phyloP scores from a whole-genome alignment of 208 protist genomes.

The Naegleria gruberi region DNA sequence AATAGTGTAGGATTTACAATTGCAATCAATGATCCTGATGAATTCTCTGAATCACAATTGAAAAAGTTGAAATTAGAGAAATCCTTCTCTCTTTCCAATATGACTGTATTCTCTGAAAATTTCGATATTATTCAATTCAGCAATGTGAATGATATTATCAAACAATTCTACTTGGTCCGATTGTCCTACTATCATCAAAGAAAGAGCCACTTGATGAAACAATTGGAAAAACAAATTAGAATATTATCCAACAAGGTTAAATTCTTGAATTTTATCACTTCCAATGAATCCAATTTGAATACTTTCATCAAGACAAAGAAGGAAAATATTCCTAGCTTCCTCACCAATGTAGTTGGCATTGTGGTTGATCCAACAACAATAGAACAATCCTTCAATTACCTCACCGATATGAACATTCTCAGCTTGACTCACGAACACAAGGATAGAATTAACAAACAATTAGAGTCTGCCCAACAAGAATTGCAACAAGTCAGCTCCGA shows the following conservation, averaged over 20 bases:
- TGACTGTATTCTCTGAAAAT: constrained; percentile 1
- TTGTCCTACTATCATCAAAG: constrained; percentile 34
- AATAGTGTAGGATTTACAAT: constrained; percentile 14
- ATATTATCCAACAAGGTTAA: constrained; percentile 47
- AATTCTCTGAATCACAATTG: background rate
- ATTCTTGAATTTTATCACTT: constrained; percentile 70
- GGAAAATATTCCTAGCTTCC: constrained; percentile 50
- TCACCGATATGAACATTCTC: constrained; percentile 70
- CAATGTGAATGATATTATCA: constrained; percentile 7
- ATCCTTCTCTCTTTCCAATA: background rate
- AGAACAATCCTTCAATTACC: constrained; percentile 53
- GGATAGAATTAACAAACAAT: constrained; percentile 59
- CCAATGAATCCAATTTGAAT: constrained; percentile 68
- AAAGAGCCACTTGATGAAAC: constrained; percentile 58
- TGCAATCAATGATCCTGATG: background rate
- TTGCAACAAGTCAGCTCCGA: constrained; percentile 39
- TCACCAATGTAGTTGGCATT: constrained; percentile 55
- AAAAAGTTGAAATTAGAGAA: constrained; percentile 14
- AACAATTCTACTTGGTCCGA: constrained; percentile 24
- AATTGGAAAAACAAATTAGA: constrained; percentile 54
- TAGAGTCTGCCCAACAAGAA: constrained; percentile 50
- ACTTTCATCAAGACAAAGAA: constrained; percentile 59
- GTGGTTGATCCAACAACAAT: constrained; percentile 19
- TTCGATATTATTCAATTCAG: background rate
- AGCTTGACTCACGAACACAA: constrained; percentile 70